phyloP scores from a whole-genome alignment of 2,329 filamentous ascomycete genomes.

The Tolypocladium cylindrosporum region DNA sequence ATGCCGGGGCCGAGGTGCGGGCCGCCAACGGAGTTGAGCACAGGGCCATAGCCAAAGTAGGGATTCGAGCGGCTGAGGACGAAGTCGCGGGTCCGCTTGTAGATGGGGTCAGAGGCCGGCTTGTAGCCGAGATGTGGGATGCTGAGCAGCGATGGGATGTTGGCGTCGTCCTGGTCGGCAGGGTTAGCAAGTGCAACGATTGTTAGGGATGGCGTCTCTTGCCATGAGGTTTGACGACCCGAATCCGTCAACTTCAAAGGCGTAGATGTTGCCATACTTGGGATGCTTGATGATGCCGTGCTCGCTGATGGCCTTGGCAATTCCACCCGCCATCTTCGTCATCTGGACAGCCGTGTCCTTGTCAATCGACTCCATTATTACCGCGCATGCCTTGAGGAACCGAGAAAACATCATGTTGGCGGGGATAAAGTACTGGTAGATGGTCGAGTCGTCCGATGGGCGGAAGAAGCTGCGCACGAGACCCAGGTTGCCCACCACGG shows the following conservation, averaged over 20 bases:
- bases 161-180: constrained; percentile 44
- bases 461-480: constrained; percentile 82
- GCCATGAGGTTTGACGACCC: constrained; percentile 50
- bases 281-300: constrained; percentile 56
- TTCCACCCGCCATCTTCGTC: constrained; percentile 42
- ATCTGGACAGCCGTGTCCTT: constrained; percentile 47
- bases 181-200: neutral
- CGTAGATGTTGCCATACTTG: constrained; percentile 55
- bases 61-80: constrained; percentile 63
- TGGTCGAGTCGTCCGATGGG: constrained; percentile 80
- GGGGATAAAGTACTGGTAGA: constrained; percentile 79
- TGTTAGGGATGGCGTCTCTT: neutral
- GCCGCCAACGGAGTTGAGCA: constrained; percentile 40
- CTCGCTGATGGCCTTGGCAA: constrained; percentile 57
- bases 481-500: constrained; percentile 68
- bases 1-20: constrained; percentile 51
- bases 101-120: constrained; percentile 49
- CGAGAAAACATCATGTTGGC: constrained; percentile 76
- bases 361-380: constrained; percentile 33
- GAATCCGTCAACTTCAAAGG: constrained; percentile 61
- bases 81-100: constrained; percentile 68
- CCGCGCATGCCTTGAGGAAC: constrained; percentile 42
- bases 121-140: constrained; percentile 49
- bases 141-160: constrained; percentile 51
- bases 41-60: constrained; percentile 52